Percentiles rank a stretch among this genome's conserved stretches.
phyloP scores from a whole-genome alignment of 2,329 filamentous ascomycete genomes.

The Zalaria obscura region DNA sequence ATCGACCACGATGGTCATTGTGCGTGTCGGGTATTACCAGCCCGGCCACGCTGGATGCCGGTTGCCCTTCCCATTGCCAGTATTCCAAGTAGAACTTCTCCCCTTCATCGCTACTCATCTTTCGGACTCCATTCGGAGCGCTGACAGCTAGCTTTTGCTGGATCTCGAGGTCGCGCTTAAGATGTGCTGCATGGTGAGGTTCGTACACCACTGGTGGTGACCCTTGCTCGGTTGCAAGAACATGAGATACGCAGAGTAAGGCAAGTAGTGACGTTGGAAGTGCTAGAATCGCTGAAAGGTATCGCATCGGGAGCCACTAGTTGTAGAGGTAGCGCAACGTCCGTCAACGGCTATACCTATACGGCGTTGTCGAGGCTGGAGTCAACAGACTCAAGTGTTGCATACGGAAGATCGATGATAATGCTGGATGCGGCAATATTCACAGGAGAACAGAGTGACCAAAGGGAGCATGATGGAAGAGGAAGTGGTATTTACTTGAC shows the following conservation, averaged over 20 bases:
- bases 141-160: conserved; percentile 20
- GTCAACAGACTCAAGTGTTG: background rate
- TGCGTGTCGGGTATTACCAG: background rate
- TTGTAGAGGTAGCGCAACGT: background rate
- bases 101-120: conserved; percentile 55
- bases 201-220: conserved; percentile 32
- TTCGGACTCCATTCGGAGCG: conserved; percentile 49
- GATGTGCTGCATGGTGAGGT: conserved; percentile 29
- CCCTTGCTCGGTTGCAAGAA: conserved; percentile 16
- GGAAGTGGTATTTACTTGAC: background rate
- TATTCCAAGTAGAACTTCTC: conserved; percentile 65
- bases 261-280: conserved; percentile 13
- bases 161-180: conserved; percentile 26
- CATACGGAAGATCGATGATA: background rate
- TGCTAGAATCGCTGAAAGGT: conserved; percentile 9
- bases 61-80: conserved; percentile 31
- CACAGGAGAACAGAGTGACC: background rate
- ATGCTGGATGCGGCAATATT: background rate
- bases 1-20: background rate
- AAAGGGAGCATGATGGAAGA: background rate
- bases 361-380: background rate
- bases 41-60: conserved; percentile 1
- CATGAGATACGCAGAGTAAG: conserved; percentile 7
- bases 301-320: conserved; percentile 10
- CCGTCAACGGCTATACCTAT: background rate